These are phyloP conservation scores for Aspergillus heteromorphus DNA, from an alignment of 495 filamentous ascomycete genomes.

Conservation along the genomic window DNA sequence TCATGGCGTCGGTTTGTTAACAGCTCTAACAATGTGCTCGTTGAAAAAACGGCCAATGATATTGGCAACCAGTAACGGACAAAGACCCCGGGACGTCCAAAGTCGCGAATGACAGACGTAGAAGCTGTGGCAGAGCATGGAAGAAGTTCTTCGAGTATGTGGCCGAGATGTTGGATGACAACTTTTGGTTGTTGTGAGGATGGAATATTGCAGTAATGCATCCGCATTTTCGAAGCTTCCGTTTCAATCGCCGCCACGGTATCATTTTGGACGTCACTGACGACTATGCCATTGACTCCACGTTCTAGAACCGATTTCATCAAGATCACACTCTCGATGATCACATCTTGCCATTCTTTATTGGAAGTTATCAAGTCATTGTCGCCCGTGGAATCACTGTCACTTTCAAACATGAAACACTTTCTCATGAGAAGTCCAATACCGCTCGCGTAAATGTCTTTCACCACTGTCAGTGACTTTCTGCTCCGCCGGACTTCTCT, in stretches of 20 bases:
- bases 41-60: slow-evolving; percentile 57
- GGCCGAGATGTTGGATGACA: slow-evolving; percentile 61
- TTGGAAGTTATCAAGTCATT: slow-evolving; percentile 8
- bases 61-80: slow-evolving; percentile 86
- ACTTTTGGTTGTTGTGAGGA: slow-evolving; percentile 40
- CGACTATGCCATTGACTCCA: slow-evolving; percentile 39
- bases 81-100: slow-evolving; percentile 71
- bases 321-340: slow-evolving; percentile 66
- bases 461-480: slow-evolving; percentile 56
- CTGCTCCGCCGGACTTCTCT: slow-evolving; percentile 67
- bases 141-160: slow-evolving; percentile 54
- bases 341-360: slow-evolving; percentile 64
- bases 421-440: slow-evolving; percentile 82
- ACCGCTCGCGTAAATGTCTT: slow-evolving; percentile 76
- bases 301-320: slow-evolving; percentile 70
- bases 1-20: slow-evolving; percentile 64
- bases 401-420: slow-evolving; percentile 57
- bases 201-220: slow-evolving; percentile 19
- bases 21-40: slow-evolving; percentile 74
- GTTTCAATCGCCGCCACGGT: slow-evolving; percentile 61
- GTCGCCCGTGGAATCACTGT: too few species aligned
- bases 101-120: slow-evolving; percentile 39
- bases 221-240: slow-evolving; percentile 44
- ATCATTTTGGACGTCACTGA: slow-evolving; percentile 67
- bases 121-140: slow-evolving; percentile 54